A percentile compares a stretch with the other conserved stretches of the same genome.
These are phyloP conservation scores for Antitrichia curtipendula DNA, from an alignment of 225 moss, liverwort and hornwort species.

Conservation along the genomic window DNA sequence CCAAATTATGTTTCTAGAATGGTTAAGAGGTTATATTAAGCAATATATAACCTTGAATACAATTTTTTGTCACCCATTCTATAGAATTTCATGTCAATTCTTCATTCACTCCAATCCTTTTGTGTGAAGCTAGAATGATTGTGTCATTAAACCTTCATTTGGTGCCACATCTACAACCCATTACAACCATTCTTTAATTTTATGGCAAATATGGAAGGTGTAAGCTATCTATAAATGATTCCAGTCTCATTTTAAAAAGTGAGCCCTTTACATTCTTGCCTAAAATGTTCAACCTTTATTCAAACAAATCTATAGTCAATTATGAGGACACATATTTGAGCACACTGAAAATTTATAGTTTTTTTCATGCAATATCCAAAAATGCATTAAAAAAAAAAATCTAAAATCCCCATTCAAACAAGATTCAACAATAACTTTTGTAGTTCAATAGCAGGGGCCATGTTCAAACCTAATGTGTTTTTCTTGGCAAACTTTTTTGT, in stretches of 20 bases:
- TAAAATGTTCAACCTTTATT: not conserved
- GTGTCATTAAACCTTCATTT: not conserved
- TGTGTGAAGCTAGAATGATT: not conserved
- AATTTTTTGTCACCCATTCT: not conserved
- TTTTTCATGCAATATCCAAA: not conserved
- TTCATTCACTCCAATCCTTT: accelerated
- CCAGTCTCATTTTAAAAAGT: too few species aligned
- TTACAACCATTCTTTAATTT: accelerated
- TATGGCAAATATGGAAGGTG: not conserved
- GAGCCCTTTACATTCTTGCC: too few species aligned
- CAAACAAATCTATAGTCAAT: not conserved
- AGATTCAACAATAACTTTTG: not conserved
- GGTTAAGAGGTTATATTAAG: not conserved
- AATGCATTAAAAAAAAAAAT: not conserved
- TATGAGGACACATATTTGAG: accelerated
- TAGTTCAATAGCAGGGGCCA: accelerated
- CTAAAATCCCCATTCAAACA: not conserved
- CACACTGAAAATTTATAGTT: not conserved
- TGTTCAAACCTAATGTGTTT: accelerated
- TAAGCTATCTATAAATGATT: too few species aligned
- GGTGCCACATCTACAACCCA: not conserved
- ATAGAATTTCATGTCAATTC: not conserved
- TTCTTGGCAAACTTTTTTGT: not conserved
- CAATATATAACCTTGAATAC: too few species aligned
- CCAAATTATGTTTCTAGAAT: not conserved